Percentiles rank a stretch among this genome's conserved stretches.
Conservation (phyloP, 108 stramenopile genomes). For the Discostella pseudostelligera region DNA sequence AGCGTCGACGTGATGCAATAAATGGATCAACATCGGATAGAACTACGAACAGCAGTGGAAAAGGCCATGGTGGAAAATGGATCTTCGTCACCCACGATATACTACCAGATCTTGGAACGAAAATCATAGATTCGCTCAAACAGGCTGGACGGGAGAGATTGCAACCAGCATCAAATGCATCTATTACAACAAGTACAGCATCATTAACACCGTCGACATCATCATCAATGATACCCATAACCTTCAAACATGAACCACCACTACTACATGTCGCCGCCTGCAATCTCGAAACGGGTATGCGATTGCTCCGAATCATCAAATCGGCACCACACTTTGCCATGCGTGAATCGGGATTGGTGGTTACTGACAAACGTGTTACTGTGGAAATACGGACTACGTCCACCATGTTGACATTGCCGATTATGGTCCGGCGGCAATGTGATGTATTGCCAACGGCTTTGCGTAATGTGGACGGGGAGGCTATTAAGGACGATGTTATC, state of each 20-base stretch:
- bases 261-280: constrained; percentile 79
- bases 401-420: constrained; percentile 51
- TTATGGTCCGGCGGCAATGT: constrained; percentile 50
- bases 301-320: constrained; percentile 58
- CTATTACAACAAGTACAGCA: neutral
- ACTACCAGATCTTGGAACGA: constrained; percentile 40
- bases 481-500: neutral
- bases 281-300: constrained; percentile 49
- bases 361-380: constrained; percentile 61
- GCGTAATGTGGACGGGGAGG: neutral
- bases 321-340: constrained; percentile 57
- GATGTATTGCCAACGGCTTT: neutral
- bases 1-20: neutral
- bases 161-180: neutral
- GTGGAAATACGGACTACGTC: constrained; percentile 71
- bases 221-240: constrained; percentile 24
- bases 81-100: constrained; percentile 66
- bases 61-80: constrained; percentile 73
- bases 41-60: constrained; percentile 51
- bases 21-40: neutral
- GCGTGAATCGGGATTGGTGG: constrained; percentile 83
- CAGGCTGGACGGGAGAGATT: constrained; percentile 11
- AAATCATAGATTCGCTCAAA: constrained; percentile 35
- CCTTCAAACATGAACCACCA: constrained; percentile 77
- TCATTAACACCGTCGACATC: constrained; percentile 3